These are phyloP conservation scores for Penicillium brevicompactum DNA, from an alignment of 2,329 filamentous ascomycete genomes.

Conservation along the genomic window DNA sequence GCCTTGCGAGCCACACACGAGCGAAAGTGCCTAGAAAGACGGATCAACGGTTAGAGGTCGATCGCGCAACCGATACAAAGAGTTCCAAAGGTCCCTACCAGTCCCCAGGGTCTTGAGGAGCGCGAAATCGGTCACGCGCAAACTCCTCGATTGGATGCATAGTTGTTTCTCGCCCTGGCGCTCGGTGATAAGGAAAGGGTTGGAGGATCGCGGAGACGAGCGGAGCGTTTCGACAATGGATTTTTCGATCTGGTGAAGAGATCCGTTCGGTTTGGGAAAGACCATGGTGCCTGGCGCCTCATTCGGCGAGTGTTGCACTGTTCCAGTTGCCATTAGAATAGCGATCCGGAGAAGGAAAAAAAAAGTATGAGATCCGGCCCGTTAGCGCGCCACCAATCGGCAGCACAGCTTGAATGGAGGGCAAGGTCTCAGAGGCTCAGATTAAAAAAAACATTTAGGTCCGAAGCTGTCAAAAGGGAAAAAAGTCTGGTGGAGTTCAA, in stretches of 20 bases:
- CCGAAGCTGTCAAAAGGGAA: not conserved
- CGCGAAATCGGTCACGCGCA: conserved; percentile 49
- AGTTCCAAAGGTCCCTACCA: conserved; percentile 36
- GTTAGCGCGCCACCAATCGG: conserved; percentile 28
- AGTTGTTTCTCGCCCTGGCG: conserved; percentile 41
- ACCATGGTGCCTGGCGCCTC: conserved; percentile 27
- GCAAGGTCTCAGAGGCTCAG: conserved; percentile 1
- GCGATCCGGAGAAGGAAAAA: conserved; percentile 24
- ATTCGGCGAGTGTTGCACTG: conserved; percentile 38
- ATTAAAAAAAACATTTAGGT: conserved; percentile 13
- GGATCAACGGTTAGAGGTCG: not conserved
- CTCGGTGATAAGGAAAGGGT: conserved; percentile 41
- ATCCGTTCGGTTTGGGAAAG: conserved; percentile 17
- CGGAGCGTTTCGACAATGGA: conserved; percentile 31
- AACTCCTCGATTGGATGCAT: conserved; percentile 38
- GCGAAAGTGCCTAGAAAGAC: conserved; percentile 51
- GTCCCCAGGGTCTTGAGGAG: conserved; percentile 53
- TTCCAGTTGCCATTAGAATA: conserved; percentile 44
- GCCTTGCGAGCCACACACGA: conserved; percentile 51
- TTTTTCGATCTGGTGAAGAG: conserved; percentile 34
- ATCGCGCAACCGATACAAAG: not conserved
- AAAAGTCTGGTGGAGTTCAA: conserved; percentile 15
- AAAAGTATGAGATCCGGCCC: conserved; percentile 20
- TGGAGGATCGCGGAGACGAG: conserved; percentile 32
- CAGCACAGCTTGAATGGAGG: conserved; percentile 14